Evolutionary conservation across 768 basidiomycete species (phyloP), one percentile per base, ranked within the genome.

Genomic region (Suillus alpinus): DNA sequence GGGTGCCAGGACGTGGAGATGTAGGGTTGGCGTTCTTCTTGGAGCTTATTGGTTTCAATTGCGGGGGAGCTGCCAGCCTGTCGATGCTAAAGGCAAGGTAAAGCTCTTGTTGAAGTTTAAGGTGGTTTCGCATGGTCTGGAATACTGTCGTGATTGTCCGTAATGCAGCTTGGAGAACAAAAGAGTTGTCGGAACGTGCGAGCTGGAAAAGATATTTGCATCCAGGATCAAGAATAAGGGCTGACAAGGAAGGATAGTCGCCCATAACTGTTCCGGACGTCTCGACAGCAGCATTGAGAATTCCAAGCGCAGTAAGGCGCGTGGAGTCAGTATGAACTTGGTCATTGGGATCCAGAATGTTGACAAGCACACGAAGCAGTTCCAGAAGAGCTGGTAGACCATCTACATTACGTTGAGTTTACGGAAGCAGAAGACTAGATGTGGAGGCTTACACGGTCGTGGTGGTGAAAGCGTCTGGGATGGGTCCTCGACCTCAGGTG

Each of bases 201-300:
- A 99, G 86, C 76, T 97, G 95, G 81, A 99, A 98, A 36, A 99
- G 85, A 70, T 91, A 95, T 77, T 96, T 95, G 82, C 96, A 98
- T 0, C 92, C 95, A 52, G 89, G 82, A 70, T 99, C 96, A 14
- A 91, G 76, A 37, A 98, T 79, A 59, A 98, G 86, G 31, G 81
- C 79, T 55, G 86, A 78, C 37, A 98, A 77, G 7, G 92, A 92
- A 7, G 90, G 86, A 73, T 90, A 98, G 31, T 83, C 77, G 29
- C 87, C 85, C 58, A 99, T 85, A 44, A 81, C 83, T 7, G 81
- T 72, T 7, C 95, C 95, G 20, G 93, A 86, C 56, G 88, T 86
- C 72, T 98, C 94, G 58, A 98, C 87, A 3, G 93, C 90, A 23
- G 87, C 81, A 68, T 95, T 94, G 59, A 99, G 81, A 59, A 95